These are phyloP conservation scores for Colletotrichum costaricense DNA, from an alignment of 2,329 filamentous ascomycete genomes.

Conservation along the genomic window DNA sequence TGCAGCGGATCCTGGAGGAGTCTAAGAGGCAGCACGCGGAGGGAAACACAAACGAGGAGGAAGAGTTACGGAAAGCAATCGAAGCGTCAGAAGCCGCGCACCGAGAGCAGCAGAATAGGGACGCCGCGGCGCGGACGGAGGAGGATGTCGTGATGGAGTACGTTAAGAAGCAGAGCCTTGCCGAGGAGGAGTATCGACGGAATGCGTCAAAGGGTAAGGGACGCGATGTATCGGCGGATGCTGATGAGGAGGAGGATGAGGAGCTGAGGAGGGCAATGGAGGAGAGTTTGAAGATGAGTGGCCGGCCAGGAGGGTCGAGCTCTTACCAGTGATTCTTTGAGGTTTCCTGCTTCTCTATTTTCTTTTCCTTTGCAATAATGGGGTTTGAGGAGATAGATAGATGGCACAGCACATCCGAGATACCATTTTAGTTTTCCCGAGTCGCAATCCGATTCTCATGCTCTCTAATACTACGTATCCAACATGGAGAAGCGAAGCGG, in stretches of 20 bases:
- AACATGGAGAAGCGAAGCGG: not conserved
- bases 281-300: conserved; percentile 61
- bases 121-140: conserved; percentile 63
- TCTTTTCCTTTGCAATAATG: not conserved
- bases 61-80: conserved; percentile 59
- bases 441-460: too few species aligned
- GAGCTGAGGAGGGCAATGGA: conserved; percentile 67
- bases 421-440: conserved; percentile 25
- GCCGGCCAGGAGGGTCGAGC: conserved; percentile 35
- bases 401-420: conserved; percentile 30
- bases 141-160: conserved; percentile 82
- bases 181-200: conserved; percentile 69
- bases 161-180: conserved; percentile 79
- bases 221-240: conserved; percentile 39
- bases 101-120: conserved; percentile 53
- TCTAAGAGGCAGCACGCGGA: conserved; percentile 44
- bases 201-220: conserved; percentile 49
- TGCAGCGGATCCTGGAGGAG: conserved; percentile 54
- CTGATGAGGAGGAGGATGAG: conserved; percentile 60
- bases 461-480: too few species aligned
- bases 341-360: not conserved
- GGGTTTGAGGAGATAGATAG: conserved; percentile 1
- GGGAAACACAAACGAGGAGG: conserved; percentile 49
- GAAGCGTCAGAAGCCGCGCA: conserved; percentile 59
- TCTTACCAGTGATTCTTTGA: conserved; percentile 5